These are phyloP conservation scores for Euphorbia pulcherrima DNA, from an alignment of 345 rosid species.

Conservation along the genomic window DNA sequence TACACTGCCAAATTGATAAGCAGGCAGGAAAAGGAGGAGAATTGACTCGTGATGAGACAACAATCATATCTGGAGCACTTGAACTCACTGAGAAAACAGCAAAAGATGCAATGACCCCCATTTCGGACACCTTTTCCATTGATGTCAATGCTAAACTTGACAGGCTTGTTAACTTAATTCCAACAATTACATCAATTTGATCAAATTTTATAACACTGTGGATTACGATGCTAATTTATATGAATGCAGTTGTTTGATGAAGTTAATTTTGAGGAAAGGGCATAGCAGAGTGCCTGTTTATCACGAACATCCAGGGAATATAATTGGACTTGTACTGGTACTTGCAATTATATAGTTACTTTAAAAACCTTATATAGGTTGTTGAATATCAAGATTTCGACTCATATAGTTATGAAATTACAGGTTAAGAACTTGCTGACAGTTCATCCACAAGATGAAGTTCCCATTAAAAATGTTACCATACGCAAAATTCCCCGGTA, in stretches of 20 bases:
- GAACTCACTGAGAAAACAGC: conserved; percentile 81
- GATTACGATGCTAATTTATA: not conserved
- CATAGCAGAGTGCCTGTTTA: conserved; percentile 94
- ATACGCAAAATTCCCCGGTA: conserved; percentile 88
- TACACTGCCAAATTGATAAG: not conserved
- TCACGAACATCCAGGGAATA: conserved; percentile 72
- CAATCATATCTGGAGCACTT: conserved; percentile 94
- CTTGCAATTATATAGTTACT: not conserved
- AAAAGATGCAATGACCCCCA: conserved; percentile 81
- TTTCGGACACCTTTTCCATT: conserved; percentile 67
- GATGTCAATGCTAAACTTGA: conserved; percentile 74
- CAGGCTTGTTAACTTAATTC: conserved; percentile 35
- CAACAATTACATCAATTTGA: too few relatives aligned
- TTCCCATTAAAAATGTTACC: conserved; percentile 69
- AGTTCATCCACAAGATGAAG: conserved; percentile 67
- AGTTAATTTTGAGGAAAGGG: conserved; percentile 71
- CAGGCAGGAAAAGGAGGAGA: conserved; percentile 99
- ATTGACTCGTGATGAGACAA: conserved; percentile 83
- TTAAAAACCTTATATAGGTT: too few relatives aligned
- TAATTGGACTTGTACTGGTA: conserved; percentile 82
- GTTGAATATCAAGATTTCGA: not conserved
- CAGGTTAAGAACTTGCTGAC: conserved; percentile 80
- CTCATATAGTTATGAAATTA: not conserved
- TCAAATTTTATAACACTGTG: not conserved
- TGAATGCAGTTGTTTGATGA: conserved; percentile 55